phyloP scores from a whole-genome alignment of 208 protist genomes.

The Phytomonas francai region DNA sequence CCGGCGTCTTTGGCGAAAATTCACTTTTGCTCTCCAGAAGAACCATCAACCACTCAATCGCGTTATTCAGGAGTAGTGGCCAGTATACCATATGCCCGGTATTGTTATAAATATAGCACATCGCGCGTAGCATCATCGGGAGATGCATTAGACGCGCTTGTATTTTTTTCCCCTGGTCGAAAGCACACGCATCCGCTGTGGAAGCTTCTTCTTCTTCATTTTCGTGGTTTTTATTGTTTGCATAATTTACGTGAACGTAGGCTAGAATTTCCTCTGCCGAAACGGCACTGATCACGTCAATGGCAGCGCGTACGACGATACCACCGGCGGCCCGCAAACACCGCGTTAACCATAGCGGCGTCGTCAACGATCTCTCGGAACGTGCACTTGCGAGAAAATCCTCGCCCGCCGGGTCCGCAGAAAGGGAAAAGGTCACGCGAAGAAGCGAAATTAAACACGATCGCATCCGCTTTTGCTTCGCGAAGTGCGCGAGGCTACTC shows the following conservation, averaged over 20 bases:
- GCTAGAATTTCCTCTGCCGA: slow-evolving; percentile 51
- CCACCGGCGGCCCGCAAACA: slow-evolving; percentile 30
- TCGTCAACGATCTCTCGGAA: too few species aligned
- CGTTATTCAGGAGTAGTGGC: slow-evolving; percentile 38
- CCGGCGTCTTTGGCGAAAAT: too few species aligned
- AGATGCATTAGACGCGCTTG: too few species aligned
- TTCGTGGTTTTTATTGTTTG: slow-evolving; percentile 10
- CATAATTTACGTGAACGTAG: slow-evolving; percentile 17
- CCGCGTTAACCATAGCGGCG: not conserved
- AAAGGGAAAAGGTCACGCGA: slow-evolving; percentile 13
- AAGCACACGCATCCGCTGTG: not conserved
- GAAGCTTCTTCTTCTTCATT: slow-evolving; percentile 2
- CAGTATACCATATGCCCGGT: slow-evolving; percentile 67
- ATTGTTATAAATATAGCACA: slow-evolving; percentile 23
- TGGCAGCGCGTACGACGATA: slow-evolving; percentile 33
- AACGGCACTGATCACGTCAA: slow-evolving; percentile 43
- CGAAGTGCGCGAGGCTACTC: slow-evolving; percentile 40
- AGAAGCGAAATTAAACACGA: slow-evolving; percentile 44
- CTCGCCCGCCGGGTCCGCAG: not conserved
- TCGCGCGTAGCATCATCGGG: slow-evolving; percentile 13
- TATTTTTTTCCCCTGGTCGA: not conserved
- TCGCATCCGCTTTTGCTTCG: slow-evolving; percentile 36
- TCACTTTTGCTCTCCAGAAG: too few species aligned
- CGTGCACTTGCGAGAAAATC: too few species aligned
- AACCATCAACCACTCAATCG: not conserved